Evolutionary conservation across 768 basidiomycete species (phyloP).

Genomic region (Russula sp.): DNA sequence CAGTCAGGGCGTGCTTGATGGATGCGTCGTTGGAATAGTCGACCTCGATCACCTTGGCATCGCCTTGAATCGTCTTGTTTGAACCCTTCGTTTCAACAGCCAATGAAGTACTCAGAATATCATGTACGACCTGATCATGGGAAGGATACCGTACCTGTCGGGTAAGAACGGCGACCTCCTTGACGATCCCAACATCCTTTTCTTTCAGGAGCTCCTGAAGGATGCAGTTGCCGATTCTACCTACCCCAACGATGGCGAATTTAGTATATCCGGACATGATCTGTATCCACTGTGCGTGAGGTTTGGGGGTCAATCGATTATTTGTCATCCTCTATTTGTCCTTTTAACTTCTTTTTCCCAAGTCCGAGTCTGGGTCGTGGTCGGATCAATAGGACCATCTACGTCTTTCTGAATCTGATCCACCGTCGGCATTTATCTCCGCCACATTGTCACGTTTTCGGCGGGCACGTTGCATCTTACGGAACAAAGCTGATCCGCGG

Average conservation of each 20-base stretch:
- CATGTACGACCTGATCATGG: neutral
- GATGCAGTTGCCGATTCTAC: slow-evolving; percentile 24
- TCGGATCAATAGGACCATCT: too few relatives aligned
- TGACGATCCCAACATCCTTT: slow-evolving; percentile 17
- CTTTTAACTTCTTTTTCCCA: neutral
- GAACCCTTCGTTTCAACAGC: neutral
- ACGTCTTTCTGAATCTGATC: too few relatives aligned
- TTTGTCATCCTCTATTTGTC: neutral
- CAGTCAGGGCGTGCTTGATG: neutral
- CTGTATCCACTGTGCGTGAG: neutral
- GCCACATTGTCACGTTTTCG: too few relatives aligned
- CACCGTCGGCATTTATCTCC: too few relatives aligned
- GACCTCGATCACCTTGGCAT: neutral
- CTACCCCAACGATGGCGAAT: slow-evolving; percentile 29
- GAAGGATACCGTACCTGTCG: slow-evolving; percentile 16
- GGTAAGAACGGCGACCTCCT: slow-evolving; percentile 24
- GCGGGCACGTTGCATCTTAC: too few relatives aligned
- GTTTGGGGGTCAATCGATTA: neutral
- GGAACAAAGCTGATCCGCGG: too few relatives aligned
- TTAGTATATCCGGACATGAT: slow-evolving; percentile 26
- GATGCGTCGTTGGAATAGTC: neutral
- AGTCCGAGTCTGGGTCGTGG: too few relatives aligned
- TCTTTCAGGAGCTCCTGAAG: slow-evolving; percentile 20
- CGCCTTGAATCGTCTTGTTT: neutral
- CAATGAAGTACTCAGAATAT: neutral